Base-by-base conservation (phyloP, 148 eudicot genomes). In the Nepenthes gracilis region DNA sequence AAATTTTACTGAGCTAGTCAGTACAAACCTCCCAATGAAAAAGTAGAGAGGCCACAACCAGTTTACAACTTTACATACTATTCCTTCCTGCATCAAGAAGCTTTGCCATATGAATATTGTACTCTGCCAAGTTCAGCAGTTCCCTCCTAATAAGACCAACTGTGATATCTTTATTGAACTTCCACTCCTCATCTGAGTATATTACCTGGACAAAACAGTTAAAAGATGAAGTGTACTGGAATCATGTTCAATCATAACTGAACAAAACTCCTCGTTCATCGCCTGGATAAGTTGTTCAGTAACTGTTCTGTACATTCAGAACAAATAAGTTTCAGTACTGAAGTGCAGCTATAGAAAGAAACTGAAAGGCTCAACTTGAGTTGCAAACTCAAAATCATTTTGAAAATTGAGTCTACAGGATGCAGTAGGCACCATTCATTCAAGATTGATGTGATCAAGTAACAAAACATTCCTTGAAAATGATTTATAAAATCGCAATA, bases 21-120 rank as follows among this genome's bases (percentile, higher is more conserved):
- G 59, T 60, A 59, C 54, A 68, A 33, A 36, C 13, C 37, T 56
- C 50, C 52, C 36, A 23, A 43, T 47, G 63, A 15, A 2, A 35
- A 50, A 5, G 47, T 9, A 36, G 2, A 66, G 47, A 15, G 11
- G 51, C 12, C 48, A 12, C 62, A 12, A 35, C n/a, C 51, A 54
- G 35, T 23, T 23, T 23, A 23, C 23, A 23, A 23, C 23, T 59
- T 51, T 32, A 86, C 95, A 66, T 81, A 93, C 99, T 93, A 67
- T 93, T 86, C 66, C 95, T 86, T 68, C 99, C 99, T 2, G 80
- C 79, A 61, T 93, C 99, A 81, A 93, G 82, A 67, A 88, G 77
- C 75, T 93, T 93, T 12, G 89, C 87, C 96, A 93, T 84, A 65
- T 93, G 92, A 67, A 84, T 77, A 77, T 71, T 93, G 67, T 93